Conservation (phyloP, 768 basidiomycete genomes). For the Pleurotus salmoneostramineus region DNA sequence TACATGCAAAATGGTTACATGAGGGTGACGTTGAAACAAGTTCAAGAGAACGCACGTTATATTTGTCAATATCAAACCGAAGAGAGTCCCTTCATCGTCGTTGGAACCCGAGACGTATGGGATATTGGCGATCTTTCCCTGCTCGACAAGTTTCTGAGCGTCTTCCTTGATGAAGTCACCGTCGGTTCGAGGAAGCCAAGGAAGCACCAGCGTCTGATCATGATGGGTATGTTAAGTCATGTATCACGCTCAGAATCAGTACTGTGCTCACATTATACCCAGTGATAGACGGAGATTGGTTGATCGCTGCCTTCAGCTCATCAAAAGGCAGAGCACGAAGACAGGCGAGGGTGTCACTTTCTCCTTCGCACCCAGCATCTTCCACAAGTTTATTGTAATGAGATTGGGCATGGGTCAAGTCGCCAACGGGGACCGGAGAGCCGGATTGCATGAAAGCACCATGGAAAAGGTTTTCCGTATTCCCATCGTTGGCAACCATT, state of each 20-base stretch:
- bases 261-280: conserved; percentile 33
- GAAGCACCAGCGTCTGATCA: conserved; percentile 32
- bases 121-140: conserved; percentile 41
- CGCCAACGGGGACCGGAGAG: conserved; percentile 40
- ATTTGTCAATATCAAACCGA: conserved; percentile 42
- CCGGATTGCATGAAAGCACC: conserved; percentile 51
- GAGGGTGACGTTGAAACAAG: neutral
- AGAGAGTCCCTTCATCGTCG: conserved; percentile 59
- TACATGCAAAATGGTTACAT: conserved; percentile 10
- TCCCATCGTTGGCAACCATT: conserved; percentile 41
- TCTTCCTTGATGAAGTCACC: conserved; percentile 41
- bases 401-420: conserved; percentile 38
- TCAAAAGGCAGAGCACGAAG: conserved; percentile 35
- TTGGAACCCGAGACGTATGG: conserved; percentile 50
- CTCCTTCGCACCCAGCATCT: conserved; percentile 33
- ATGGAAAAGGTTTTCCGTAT: conserved; percentile 44
- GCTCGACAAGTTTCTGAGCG: conserved; percentile 35
- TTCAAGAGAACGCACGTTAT: conserved; percentile 33
- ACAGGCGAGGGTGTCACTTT: conserved; percentile 39
- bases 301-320: conserved; percentile 36
- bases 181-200: conserved; percentile 51
- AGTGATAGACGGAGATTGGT: conserved; percentile 37
- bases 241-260: neutral
- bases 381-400: conserved; percentile 41
- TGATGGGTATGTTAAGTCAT: neutral